phyloP scores from a whole-genome alignment of 2,329 filamentous ascomycete species.

The Alternaria sp. region DNA sequence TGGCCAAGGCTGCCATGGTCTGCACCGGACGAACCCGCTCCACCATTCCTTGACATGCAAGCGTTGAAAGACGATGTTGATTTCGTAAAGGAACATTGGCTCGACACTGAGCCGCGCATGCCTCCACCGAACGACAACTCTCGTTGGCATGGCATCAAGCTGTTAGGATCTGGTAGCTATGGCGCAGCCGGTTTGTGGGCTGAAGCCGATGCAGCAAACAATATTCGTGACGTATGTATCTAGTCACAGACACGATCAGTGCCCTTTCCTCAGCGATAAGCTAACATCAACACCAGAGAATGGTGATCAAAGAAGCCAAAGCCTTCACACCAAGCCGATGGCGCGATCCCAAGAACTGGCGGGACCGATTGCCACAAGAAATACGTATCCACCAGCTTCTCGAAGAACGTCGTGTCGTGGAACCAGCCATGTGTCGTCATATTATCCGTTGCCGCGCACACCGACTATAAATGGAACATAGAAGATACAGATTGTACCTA shows the following conservation, averaged over 20 bases:
- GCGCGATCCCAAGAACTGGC: slow-evolving; percentile 4
- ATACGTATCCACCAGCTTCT: slow-evolving; percentile 15
- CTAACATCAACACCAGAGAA: slow-evolving; percentile 2
- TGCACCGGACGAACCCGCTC: not conserved
- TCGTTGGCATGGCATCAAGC: not conserved
- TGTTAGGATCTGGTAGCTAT: not conserved
- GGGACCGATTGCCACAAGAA: slow-evolving; percentile 8
- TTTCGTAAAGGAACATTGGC: not conserved
- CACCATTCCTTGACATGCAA: not conserved
- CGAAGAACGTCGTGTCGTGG: not conserved
- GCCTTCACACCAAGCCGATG: not conserved
- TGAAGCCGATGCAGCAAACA: not conserved
- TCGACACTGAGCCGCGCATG: not conserved
- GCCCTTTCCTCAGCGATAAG: not conserved
- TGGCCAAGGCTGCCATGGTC: slow-evolving; percentile 1
- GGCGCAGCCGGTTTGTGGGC: not conserved
- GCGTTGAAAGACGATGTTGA: not conserved
- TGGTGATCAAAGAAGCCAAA: slow-evolving; percentile 13
- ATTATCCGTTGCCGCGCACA: slow-evolving; percentile 10
- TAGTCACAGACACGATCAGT: not conserved
- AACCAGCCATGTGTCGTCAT: not conserved
- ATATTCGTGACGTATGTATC: not conserved
- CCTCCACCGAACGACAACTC: not conserved
- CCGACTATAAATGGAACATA: slow-evolving; percentile 13
- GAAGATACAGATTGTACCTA: slow-evolving; percentile 10